phyloP scores from a whole-genome alignment of 2,329 filamentous ascomycete genomes.

The Chaetothyriales sp. region DNA sequence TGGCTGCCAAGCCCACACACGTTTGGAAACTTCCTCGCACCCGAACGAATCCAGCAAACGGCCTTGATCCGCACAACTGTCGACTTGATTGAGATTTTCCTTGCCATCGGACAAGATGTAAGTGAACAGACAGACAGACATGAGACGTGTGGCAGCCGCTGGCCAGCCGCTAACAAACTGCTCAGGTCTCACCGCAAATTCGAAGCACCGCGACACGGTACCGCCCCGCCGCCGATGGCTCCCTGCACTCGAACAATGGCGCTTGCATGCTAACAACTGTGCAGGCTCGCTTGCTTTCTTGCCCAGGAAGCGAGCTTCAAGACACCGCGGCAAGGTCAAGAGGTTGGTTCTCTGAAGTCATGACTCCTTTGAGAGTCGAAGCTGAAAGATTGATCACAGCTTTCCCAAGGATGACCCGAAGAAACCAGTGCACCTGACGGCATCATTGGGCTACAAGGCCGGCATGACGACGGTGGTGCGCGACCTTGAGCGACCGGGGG shows the following conservation, averaged over 20 bases:
- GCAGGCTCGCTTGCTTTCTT: constrained; percentile 65
- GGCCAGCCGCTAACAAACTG: background rate
- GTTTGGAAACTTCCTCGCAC: background rate
- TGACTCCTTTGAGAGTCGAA: constrained; percentile 19
- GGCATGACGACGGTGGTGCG: constrained; percentile 99
- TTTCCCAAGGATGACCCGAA: constrained; percentile 99
- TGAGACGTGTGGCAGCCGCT: background rate
- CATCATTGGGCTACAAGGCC: constrained; percentile 98
- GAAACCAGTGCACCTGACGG: constrained; percentile 98
- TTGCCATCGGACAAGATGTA: constrained; percentile 1
- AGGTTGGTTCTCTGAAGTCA: constrained; percentile 46
- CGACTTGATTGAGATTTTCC: background rate
- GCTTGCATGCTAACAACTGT: constrained; percentile 7
- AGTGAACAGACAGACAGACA: background rate
- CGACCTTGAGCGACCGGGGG: constrained; percentile 96
- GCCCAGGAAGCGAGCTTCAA: constrained; percentile 80
- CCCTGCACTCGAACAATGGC: constrained; percentile 1
- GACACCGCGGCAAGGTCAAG: constrained; percentile 97
- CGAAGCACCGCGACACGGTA: constrained; percentile 91
- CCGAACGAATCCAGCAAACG: background rate
- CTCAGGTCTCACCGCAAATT: constrained; percentile 49
- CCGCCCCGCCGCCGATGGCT: too few relatives aligned
- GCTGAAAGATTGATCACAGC: constrained; percentile 36
- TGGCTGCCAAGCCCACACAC: background rate
- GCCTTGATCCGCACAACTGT: background rate